Base-by-base conservation (phyloP, 257 asterid genomes). In the Galeopsis tetrahit region DNA sequence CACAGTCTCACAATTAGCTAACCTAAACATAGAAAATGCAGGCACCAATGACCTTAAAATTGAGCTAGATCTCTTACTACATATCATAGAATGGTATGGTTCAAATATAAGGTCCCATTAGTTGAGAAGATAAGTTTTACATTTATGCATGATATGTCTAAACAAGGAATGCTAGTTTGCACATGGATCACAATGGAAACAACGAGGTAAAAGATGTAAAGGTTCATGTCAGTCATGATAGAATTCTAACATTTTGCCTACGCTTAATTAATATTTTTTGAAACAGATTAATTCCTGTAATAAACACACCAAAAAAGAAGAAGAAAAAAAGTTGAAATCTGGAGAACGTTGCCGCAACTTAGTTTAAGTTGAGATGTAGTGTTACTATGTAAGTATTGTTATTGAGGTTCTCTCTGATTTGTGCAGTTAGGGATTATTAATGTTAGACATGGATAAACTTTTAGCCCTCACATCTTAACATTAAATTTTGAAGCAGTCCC, bases 81-180 rank as follows among this genome's bases (percentile, higher is more conserved):
- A 13, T 52, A 51, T 49, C 71, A 59, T 28, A 40, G 62, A 36
- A 61, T 66, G 48, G 40, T 49, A 13, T 15, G 40, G 42, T 40
- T 21, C 56, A 10, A 52, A 55, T 53, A 2, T 44, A 63, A 63
- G 68, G 63, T 67, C 51, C 40, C n/a, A 35, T 9, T 7, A 38
- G 7, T 57, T 33, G 68, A 42, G 21, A 69, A 49, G 11, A 48
- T 13, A 57, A 70, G 63, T 62, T 46, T 13, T 35, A 43, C 21
- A 35, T 52, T 53, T 69, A 65, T 56, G 57, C 44, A 68, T 56
- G 34, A 64, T 48, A 33, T 55, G 15, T 46, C 69, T 49, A 61
- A 14, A 69, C 36, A 35, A 28, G 49, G 11, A 53, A 61, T 32
- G 56, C 57, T 14, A 56, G 40, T n/a, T 10, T 44, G 33, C 46